Evolutionary conservation across 2,329 filamentous ascomycete genomes (phyloP), one percentile per base, ranked within the genome.

Genomic region (Stylonectria norvegica): DNA sequence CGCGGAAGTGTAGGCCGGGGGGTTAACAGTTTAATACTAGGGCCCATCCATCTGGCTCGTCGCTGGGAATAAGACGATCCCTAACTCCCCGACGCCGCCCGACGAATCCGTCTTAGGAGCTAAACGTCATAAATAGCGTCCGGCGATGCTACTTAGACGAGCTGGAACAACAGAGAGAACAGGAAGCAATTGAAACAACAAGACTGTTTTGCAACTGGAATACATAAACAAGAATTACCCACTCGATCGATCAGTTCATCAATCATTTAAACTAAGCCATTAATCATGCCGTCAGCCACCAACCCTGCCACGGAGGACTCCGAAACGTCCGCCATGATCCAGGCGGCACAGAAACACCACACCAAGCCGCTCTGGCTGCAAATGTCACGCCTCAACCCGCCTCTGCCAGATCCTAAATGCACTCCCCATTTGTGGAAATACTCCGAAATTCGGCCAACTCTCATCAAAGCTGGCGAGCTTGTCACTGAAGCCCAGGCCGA

Each of bases 361-460:
- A 36, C 38, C n/a, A 23, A 35, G 47, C 73, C 72, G 0, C 56
- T 76, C 1, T 76, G 72, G 73, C 60, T 61, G 1, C 65, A 72
- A 38, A 75, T 76, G 70, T 53, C 52, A 16, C 54, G 54, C 5
- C 59, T 74, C 30, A 72, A 72, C 29, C 70, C 73, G 4, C 65
- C 69, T 0, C 53, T 57, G 0, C 73, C 72, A 0, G 69, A 70
- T 20, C 73, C 72, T 0, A 61, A 49, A 5, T 56, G 60, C 0
- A 39, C 64, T 4, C 68, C 72, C 4, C 42, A 63, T 33, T 42
- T 68, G 1, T 69, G 66, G 66, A 54, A 54, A 6, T 68, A 67
- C 36, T 45, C 58, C 3, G 45, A 57, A 16, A 60, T 62, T 3
- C 49, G 54, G 4, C 65, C 64, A 1, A 54, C 58, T 8, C 55